Evolutionary conservation across 805 yeast species (phyloP).

Genomic region (Yarrowia hollandica): DNA sequence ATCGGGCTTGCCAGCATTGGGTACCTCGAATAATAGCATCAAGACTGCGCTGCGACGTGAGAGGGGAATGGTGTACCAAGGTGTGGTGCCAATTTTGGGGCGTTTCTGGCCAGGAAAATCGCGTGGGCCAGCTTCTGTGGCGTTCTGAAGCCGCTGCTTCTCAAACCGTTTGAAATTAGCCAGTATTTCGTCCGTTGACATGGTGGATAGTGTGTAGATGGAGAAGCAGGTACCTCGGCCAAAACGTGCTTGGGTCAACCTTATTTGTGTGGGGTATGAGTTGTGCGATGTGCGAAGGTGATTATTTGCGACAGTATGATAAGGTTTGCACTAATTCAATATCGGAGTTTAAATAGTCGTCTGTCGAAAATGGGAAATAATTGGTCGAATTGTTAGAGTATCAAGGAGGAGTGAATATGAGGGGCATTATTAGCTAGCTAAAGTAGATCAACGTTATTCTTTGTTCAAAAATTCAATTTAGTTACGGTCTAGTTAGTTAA

Average conservation of each 20-base stretch:
- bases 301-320: background rate
- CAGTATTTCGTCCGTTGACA: constrained; percentile 21
- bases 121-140: background rate
- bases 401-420: no score
- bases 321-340: background rate
- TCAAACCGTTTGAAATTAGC: constrained; percentile 2
- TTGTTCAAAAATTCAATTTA: no score
- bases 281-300: no score
- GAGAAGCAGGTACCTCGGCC: background rate
- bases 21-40: constrained; percentile 16
- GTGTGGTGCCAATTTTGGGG: constrained; percentile 11
- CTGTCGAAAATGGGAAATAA: no score
- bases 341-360: background rate
- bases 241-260: background rate
- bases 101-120: constrained; percentile 5
- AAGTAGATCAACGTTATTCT: no score
- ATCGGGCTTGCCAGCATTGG: background rate
- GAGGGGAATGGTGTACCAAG: constrained; percentile 14
- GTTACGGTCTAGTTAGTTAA: no score
- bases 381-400: no score
- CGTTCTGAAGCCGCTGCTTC: constrained; percentile 12
- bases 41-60: constrained; percentile 2
- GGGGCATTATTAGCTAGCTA: no score
- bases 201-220: background rate
- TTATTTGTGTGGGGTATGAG: constrained; percentile 24